phyloP scores from a whole-genome alignment of 331 rosid species.

The Malus hybrid region DNA sequence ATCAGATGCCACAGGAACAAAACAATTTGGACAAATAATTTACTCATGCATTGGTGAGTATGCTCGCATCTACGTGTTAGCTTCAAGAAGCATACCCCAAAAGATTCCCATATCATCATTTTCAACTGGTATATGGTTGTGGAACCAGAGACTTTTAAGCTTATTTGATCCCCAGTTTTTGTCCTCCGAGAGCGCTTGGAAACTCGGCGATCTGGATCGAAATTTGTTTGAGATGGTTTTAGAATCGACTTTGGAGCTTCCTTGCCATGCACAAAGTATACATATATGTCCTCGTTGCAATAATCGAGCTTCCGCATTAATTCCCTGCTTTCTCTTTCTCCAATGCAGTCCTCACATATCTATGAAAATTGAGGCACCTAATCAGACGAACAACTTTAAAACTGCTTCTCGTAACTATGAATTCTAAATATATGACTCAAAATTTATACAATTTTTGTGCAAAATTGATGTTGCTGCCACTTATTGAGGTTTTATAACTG shows the following conservation, averaged over 20 bases:
- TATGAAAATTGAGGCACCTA: conserved; percentile 22
- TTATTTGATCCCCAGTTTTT: conserved; percentile 60
- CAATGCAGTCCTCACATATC: conserved; percentile 89
- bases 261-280: conserved; percentile 76
- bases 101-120: conserved; percentile 99
- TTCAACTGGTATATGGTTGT: conserved; percentile 84
- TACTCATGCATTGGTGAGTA: not conserved
- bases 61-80: not conserved
- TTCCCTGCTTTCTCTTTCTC: conserved; percentile 82
- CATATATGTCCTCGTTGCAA: conserved; percentile 64
- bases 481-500: not conserved
- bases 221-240: conserved; percentile 67
- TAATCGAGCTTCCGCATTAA: conserved; percentile 80
- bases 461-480: not conserved
- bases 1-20: conserved; percentile 6
- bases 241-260: conserved; percentile 86
- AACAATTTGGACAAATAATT: not conserved
- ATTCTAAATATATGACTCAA: not conserved
- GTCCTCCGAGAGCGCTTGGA: conserved; percentile 89
- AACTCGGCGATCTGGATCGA: conserved; percentile 83
- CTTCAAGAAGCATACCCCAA: conserved; percentile 70
- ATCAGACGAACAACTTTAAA: not conserved
- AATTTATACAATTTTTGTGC: not conserved
- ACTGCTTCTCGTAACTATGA: not conserved
- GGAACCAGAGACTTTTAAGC: conserved; percentile 81